Percentiles rank a stretch among this genome's conserved stretches.
Evolutionary conservation across 306 rosid species (phyloP).

Genomic region (Alnus glutinosa): DNA sequence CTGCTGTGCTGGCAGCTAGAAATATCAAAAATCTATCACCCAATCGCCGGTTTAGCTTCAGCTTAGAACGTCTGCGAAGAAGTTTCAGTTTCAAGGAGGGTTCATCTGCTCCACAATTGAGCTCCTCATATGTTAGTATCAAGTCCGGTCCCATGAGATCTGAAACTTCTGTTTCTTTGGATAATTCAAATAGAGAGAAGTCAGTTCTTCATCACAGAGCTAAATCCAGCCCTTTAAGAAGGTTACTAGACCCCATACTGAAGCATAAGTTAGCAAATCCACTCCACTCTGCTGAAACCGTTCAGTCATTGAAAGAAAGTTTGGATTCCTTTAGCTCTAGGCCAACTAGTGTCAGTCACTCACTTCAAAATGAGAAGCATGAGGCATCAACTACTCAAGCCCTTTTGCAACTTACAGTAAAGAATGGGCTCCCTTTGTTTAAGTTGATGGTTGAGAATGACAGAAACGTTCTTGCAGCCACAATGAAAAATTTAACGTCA

Average conservation of each 20-base stretch:
- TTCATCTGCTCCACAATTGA: conserved; percentile 49
- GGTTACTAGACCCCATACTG: conserved; percentile 74
- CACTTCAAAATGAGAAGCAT: conserved; percentile 42
- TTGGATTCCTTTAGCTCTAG: conserved; percentile 33
- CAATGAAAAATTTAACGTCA: conserved; percentile 52
- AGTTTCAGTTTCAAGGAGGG: conserved; percentile 88
- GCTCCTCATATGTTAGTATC: conserved; percentile 47
- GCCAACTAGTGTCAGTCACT: conserved; percentile 34
- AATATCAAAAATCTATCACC: conserved; percentile 60
- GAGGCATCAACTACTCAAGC: conserved; percentile 60
- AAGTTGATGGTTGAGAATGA: conserved; percentile 59
- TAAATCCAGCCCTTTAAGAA: conserved; percentile 66
- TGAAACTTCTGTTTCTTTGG: conserved; percentile 42
- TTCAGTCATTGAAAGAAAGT: conserved; percentile 40
- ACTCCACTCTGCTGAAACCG: conserved; percentile 39
- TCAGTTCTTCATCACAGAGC: conserved; percentile 61
- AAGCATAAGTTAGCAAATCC: conserved; percentile 53
- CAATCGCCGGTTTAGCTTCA: conserved; percentile 59
- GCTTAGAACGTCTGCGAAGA: conserved; percentile 70
- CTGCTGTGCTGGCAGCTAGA: conserved; percentile 38
- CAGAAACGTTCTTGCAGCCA: conserved; percentile 64
- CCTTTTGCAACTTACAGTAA: conserved; percentile 65
- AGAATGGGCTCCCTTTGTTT: conserved; percentile 73
- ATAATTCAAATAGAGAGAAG: conserved; percentile 44
- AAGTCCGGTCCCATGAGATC: conserved; percentile 72